These are phyloP conservation scores for Naganishia antarctica DNA, from an alignment of 768 basidiomycete species.

Conservation along the genomic window DNA sequence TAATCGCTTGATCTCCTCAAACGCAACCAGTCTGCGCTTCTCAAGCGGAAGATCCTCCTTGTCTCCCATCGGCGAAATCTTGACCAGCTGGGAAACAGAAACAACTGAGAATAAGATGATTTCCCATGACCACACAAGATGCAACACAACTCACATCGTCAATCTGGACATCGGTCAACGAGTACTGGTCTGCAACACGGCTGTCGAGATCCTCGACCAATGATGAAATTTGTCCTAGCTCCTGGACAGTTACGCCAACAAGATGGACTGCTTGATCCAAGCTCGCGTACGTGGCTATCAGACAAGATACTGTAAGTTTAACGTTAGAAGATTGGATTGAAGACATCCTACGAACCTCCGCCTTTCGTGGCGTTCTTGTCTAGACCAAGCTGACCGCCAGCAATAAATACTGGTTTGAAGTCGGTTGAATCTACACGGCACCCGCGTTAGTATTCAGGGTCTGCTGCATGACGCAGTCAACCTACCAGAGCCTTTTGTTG, in stretches of 20 bases:
- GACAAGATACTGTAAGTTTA: too few relatives aligned
- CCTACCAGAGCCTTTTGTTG: constrained; percentile 19
- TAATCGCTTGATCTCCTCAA: constrained; percentile 16
- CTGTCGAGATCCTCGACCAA: constrained; percentile 6
- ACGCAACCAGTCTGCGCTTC: neutral
- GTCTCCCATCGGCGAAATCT: constrained; percentile 8
- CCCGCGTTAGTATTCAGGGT: too few relatives aligned
- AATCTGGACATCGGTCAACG: constrained; percentile 12
- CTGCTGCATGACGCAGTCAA: neutral
- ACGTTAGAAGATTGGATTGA: too few relatives aligned
- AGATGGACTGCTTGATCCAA: constrained; percentile 14
- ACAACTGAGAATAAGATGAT: too few relatives aligned
- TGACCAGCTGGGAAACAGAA: neutral
- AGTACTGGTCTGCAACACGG: constrained; percentile 10
- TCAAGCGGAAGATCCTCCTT: constrained; percentile 15
- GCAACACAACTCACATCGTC: neutral
- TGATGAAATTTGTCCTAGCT: constrained; percentile 15
- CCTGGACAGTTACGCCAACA: neutral
- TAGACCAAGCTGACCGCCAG: constrained; percentile 23
- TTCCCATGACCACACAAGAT: too few relatives aligned
- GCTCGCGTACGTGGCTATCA: constrained; percentile 18
- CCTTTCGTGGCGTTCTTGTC: constrained; percentile 24
- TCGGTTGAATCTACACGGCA: neutral
- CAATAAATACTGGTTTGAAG: constrained; percentile 24
- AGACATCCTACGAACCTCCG: constrained; percentile 25